phyloP scores from a whole-genome alignment of 1,284 basidiomycete genomes.

The Pyrrhoderma noxium region DNA sequence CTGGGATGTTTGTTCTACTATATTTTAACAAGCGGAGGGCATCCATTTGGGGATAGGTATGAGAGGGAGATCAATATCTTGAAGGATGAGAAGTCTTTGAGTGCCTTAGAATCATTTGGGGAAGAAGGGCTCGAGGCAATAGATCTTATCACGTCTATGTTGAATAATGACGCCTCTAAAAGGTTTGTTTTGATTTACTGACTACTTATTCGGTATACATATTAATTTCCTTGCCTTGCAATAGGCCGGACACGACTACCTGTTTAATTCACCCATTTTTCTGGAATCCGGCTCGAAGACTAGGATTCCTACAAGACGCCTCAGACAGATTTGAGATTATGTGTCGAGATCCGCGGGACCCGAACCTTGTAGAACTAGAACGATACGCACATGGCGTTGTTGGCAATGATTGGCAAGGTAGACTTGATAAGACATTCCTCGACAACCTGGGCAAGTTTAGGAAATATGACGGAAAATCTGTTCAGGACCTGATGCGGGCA shows the following conservation, averaged over 20 bases:
- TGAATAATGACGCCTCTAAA: constrained; percentile 64
- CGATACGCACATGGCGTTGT: constrained; percentile 60
- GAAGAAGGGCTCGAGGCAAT: constrained; percentile 86
- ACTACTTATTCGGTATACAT: background rate
- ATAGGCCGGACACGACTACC: constrained; percentile 80
- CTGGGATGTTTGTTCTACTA: constrained; percentile 92
- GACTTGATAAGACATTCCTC: constrained; percentile 84
- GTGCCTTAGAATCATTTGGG: constrained; percentile 70
- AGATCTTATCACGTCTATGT: constrained; percentile 71
- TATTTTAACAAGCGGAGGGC: constrained; percentile 77
- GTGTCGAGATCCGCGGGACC: constrained; percentile 84
- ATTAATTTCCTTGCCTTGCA: background rate
- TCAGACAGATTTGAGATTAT: constrained; percentile 98
- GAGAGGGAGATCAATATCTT: constrained; percentile 90
- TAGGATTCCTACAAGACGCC: constrained; percentile 93
- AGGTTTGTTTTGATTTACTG: constrained; percentile 42
- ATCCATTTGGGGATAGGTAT: constrained; percentile 88
- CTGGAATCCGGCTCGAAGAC: constrained; percentile 82
- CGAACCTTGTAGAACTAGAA: constrained; percentile 73
- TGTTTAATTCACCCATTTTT: constrained; percentile 94
- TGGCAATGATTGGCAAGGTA: constrained; percentile 81
- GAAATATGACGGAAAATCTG: constrained; percentile 87
- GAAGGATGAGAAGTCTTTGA: constrained; percentile 67
- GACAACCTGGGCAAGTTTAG: constrained; percentile 95
- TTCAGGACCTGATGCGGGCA: constrained; percentile 89